Evolutionary conservation across 2,329 filamentous ascomycete genomes (phyloP), one percentile per base, ranked within the genome.

Genomic region (Cladosporium sp.): DNA sequence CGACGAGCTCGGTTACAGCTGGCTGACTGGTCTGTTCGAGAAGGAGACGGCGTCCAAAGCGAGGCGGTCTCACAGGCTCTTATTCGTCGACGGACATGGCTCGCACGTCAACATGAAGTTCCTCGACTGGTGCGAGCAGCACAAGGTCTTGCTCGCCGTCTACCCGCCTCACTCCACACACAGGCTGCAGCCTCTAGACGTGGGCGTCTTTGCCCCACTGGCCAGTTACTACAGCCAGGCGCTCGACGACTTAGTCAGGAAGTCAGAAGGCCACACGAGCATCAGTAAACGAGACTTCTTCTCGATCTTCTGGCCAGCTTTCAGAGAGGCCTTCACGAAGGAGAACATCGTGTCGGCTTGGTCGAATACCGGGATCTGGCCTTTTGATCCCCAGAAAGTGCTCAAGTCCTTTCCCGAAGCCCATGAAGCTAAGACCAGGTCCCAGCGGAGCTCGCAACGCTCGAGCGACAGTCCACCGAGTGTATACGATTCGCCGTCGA

Each of bases 151-250:
- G 22, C 27, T 52, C 13, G 53, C 47, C 39, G 19, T 39, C 37
- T 39, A 18, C 19, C 37, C 37, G 15, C 37, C 36, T 38, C 36
- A 38, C 36, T 38, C 36, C 15, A 56, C 51, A 19, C 50, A 60
- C 48, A 36, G 40, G 27, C 27, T 55, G 15, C 51, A 59, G 51
- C 56, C 54, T 27, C 43, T 58, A 13, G 56, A 60, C 52, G 37
- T 59, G 13, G 39, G 55, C 17, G 42, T 54, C 13, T 55, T 58
- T 29, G 27, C 43, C 15, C 54, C 53, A 36, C 39, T 56, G 22
- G 55, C 53, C 20, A 56, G 13, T 19, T 54, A 55, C 29, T 56
- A 56, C 34, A 49, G 41, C 42, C 39, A 56, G 45, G 15, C 47
- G 19, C 42, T 56, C 7, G 43, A 54, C 15, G 7, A 32, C 12